Conservation (phyloP, 352 stramenopile species). For the Globisporangium uncinulatum region DNA sequence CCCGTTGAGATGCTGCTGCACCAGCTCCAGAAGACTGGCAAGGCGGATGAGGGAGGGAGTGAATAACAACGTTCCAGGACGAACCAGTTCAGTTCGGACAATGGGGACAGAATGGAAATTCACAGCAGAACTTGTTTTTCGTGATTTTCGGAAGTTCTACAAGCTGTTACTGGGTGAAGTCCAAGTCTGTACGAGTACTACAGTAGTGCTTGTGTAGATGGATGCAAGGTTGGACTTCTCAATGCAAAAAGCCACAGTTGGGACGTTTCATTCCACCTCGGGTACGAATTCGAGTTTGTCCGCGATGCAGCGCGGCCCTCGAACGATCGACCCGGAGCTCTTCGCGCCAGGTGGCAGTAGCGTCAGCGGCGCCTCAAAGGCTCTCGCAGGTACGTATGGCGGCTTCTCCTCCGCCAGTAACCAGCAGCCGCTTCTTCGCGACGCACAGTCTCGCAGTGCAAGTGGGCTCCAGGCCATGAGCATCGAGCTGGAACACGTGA, state of each 20-base stretch:
- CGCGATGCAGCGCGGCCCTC: conserved; percentile 28
- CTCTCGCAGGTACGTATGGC: neutral
- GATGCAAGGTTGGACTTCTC: too few relatives aligned
- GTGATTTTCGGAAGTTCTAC: too few relatives aligned
- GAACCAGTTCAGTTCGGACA: too few relatives aligned
- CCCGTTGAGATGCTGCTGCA: neutral
- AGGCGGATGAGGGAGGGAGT: too few relatives aligned
- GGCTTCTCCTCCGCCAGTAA: neutral
- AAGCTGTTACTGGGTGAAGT: too few relatives aligned
- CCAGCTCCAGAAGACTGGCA: neutral
- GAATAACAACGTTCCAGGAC: too few relatives aligned
- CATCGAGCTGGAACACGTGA: conserved; percentile 68
- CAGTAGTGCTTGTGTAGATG: too few relatives aligned
- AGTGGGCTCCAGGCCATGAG: conserved; percentile 2
- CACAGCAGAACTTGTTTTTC: too few relatives aligned
- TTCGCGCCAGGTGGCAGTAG: conserved; percentile 34
- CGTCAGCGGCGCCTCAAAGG: neutral
- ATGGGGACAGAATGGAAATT: too few relatives aligned
- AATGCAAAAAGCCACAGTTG: too few relatives aligned
- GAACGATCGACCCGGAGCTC: conserved; percentile 42
- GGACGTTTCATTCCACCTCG: neutral
- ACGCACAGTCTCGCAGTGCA: too few relatives aligned
- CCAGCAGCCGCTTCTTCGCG: neutral
- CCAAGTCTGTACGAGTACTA: too few relatives aligned
- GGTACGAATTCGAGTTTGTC: neutral